A percentile compares a stretch with the other conserved stretches of the same genome.
These are phyloP conservation scores for Arctium minus DNA, from an alignment of 129 eudicot genomes.

Conservation along the genomic window DNA sequence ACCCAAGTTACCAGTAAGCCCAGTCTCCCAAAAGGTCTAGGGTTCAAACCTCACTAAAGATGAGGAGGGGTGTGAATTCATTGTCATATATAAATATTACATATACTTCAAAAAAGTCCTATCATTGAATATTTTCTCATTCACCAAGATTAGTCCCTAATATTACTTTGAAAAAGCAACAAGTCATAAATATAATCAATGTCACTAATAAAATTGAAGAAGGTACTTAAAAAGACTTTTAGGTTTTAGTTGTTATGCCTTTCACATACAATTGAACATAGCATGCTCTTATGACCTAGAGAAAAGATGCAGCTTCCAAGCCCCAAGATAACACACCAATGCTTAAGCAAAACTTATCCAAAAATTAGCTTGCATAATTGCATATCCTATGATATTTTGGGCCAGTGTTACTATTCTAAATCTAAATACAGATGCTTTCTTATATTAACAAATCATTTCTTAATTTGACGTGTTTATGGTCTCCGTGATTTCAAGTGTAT, in stretches of 20 bases:
- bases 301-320: slow-evolving; percentile 3
- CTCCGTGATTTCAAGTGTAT: background rate
- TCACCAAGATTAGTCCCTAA: background rate
- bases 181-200: background rate
- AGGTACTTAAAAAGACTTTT: background rate
- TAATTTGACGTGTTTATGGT: background rate
- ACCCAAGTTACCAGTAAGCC: background rate
- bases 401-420: background rate
- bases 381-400: background rate
- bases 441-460: background rate
- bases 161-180: background rate
- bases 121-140: background rate
- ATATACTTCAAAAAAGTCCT: background rate
- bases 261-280: background rate
- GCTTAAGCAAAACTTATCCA: background rate
- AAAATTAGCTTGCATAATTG: background rate
- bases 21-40: background rate
- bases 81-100: no score
- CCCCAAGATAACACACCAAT: background rate
- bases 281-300: background rate
- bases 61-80: background rate
- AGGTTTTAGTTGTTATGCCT: background rate
- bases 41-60: background rate
- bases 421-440: background rate
- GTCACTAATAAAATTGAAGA: background rate